Evolutionary conservation across 1,284 basidiomycete genomes (phyloP), one percentile per base, ranked within the genome.

Genomic region (Cerioporus squamosus): DNA sequence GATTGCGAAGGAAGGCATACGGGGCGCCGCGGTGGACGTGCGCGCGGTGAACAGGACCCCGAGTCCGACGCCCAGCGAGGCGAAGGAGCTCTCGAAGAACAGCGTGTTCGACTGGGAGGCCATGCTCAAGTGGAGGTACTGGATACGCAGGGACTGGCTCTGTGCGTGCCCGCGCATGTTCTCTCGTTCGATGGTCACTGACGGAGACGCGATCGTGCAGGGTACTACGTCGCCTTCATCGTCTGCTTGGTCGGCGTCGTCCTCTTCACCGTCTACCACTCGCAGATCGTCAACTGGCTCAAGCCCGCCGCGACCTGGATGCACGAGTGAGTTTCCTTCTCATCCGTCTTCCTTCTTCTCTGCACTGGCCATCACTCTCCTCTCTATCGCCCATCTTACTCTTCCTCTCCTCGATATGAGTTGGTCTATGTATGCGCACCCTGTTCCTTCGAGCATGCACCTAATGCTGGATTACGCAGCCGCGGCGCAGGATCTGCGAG

Each of bases 281-380:
- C 75, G 26, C 75, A 86, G 74, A 87, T 90, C 58, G 81, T 88
- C 52, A 62, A 78, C 26, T 82, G 79, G 81, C 75, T 89, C 40
- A 79, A 74, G 33, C 86, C 86, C 1, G 77, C 78, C 8, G 81
- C 83, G 0, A 75, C 79, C 49, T 83, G 81, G 77, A 79, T 88
- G 70, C 68, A 76, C 55, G 51, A 64, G 77, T 78, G 58, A 77
- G 78, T 70, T 5, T 44, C 5, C 36, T 18, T 40, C 24, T 47
- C 3, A 26, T 18, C 9, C 5, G 18, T 31, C 31, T 12, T 18
- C 24, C 33, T 15, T 43, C 44, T 2, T 40, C 31, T 24, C 39
- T 5, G 15, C 5, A 6, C 6, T 40, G 4, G 5, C n/a, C n/a
- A n/a, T n/a, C n/a, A n/a, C n/a, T n/a, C n/a, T n/a, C n/a, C n/a